These are phyloP conservation scores for Triticum monococcum DNA, from an alignment of 176 grass and related monocot genomes.

Conservation along the genomic window DNA sequence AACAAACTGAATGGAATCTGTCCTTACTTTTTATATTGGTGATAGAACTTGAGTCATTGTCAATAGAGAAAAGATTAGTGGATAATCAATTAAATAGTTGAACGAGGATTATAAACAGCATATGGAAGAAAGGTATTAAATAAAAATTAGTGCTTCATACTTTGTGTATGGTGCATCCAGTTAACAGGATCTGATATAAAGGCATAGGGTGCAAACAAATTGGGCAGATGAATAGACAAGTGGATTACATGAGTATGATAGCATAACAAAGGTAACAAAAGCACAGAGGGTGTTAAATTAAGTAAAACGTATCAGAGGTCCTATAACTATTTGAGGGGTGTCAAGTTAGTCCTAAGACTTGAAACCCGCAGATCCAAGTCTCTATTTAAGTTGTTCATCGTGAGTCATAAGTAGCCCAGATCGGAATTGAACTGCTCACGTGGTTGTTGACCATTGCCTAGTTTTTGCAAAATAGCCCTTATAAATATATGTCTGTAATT, in stretches of 20 bases:
- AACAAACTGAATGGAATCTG: slow-evolving; percentile 19
- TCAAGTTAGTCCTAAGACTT: not conserved
- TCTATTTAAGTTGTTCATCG: no score
- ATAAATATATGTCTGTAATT: no score
- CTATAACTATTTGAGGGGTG: not conserved
- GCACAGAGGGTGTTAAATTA: not conserved
- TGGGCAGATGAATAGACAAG: not conserved
- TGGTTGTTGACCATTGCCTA: not conserved
- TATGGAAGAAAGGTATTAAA: not conserved
- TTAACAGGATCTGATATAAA: slow-evolving; percentile 14
- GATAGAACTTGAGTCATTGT: not conserved
- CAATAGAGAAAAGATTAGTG: not conserved
- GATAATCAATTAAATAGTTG: slow-evolving; percentile 13
- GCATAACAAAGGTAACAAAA: slow-evolving; percentile 1
- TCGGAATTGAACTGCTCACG: not conserved
- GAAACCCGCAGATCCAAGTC: not conserved
- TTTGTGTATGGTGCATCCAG: not conserved
- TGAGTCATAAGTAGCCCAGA: no score
- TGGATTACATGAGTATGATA: not conserved
- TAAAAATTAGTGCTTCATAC: not conserved
- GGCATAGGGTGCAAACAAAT: not conserved
- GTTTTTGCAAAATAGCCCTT: not conserved
- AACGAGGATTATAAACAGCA: not conserved
- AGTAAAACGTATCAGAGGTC: not conserved
- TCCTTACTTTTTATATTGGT: not conserved